phyloP scores from a whole-genome alignment of 768 basidiomycete species.

The Asterophora parasitica region DNA sequence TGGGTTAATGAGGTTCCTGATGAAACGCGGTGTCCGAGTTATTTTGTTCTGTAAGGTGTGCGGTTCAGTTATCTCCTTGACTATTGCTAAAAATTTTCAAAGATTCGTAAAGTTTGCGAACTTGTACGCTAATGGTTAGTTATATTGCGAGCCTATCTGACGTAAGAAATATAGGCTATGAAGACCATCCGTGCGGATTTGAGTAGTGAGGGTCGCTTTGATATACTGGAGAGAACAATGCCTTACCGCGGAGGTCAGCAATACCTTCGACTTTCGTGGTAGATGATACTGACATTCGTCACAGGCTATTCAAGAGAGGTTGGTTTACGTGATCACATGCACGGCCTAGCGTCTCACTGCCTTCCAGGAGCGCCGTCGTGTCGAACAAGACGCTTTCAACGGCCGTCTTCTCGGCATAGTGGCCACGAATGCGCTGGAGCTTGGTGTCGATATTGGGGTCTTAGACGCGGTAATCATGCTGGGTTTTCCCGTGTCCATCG shows the following conservation, averaged over 20 bases:
- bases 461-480: conserved; percentile 87
- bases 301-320: conserved; percentile 74
- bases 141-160: not conserved
- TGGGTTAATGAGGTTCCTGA: conserved; percentile 68
- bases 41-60: conserved; percentile 87
- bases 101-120: conserved; percentile 83
- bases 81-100: not conserved
- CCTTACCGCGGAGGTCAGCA: conserved; percentile 76
- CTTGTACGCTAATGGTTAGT: conserved; percentile 42
- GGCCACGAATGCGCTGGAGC: conserved; percentile 86
- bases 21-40: conserved; percentile 74
- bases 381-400: conserved; percentile 84
- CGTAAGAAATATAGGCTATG: conserved; percentile 57
- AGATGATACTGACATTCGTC: not conserved
- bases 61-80: not conserved
- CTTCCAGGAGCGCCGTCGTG: conserved; percentile 68
- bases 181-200: conserved; percentile 68
- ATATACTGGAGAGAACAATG: conserved; percentile 72
- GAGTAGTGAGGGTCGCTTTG: conserved; percentile 67
- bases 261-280: not conserved
- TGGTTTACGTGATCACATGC: not conserved
- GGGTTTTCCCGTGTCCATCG: conserved; percentile 74
- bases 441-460: conserved; percentile 89
- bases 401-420: conserved; percentile 81
- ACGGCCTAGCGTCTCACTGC: not conserved